These are phyloP conservation scores for Bipolaris sorokiniana DNA, from an alignment of 2,329 filamentous ascomycete genomes.

Conservation along the genomic window DNA sequence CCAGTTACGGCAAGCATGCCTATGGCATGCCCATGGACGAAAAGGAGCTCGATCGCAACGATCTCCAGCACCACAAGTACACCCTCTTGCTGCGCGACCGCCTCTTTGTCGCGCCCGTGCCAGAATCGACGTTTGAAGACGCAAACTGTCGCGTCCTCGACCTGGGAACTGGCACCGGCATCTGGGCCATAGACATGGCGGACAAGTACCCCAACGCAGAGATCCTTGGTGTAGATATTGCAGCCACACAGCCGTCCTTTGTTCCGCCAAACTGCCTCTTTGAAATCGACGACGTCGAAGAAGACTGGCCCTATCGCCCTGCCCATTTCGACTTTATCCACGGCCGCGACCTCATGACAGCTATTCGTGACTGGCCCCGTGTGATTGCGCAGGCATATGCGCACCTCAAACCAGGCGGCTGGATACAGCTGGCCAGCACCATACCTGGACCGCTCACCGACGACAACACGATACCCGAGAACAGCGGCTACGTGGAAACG, in stretches of 20 bases:
- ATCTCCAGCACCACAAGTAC: constrained; percentile 36
- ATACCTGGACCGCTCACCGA: constrained; percentile 27
- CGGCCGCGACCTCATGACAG: constrained; percentile 39
- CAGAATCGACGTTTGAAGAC: constrained; percentile 14
- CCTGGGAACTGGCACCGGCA: constrained; percentile 30
- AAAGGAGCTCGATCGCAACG: constrained; percentile 31
- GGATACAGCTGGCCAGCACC: constrained; percentile 40
- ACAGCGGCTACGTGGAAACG: constrained; percentile 28
- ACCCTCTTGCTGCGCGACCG: constrained; percentile 24
- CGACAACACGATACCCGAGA: constrained; percentile 27
- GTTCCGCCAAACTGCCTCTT: constrained; percentile 48
- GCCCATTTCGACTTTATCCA: constrained; percentile 43
- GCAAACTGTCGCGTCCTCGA: constrained; percentile 24
- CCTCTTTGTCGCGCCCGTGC: constrained; percentile 24
- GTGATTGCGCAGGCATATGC: constrained; percentile 36
- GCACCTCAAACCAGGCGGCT: constrained; percentile 29
- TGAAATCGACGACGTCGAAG: constrained; percentile 50
- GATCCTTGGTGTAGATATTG: constrained; percentile 44
- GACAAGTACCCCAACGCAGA: constrained; percentile 26
- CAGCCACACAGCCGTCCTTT: constrained; percentile 48
- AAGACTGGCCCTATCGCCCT: constrained; percentile 46
- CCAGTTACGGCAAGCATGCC: constrained; percentile 28
- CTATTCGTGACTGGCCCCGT: constrained; percentile 39
- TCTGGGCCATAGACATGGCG: constrained; percentile 35
- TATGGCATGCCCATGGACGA: constrained; percentile 39